Evolutionary conservation across 192 early-diverging fungal species (phyloP).

Genomic region (Backusella macrospora): DNA sequence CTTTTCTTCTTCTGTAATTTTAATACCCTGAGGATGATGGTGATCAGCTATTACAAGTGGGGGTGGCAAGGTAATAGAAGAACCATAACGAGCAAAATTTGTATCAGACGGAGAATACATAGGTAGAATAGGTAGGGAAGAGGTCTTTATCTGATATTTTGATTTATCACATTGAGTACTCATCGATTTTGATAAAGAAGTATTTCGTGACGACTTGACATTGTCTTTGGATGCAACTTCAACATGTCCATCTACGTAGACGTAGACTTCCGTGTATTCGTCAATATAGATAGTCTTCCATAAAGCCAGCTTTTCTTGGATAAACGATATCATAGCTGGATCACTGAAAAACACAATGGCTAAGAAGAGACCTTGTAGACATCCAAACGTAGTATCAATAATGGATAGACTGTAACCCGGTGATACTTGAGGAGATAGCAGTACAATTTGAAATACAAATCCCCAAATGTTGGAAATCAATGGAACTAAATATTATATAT

Average conservation of each 20-base stretch:
- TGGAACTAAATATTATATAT: background rate
- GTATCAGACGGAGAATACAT: too few species aligned
- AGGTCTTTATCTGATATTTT: too few species aligned
- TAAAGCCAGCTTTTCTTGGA: background rate
- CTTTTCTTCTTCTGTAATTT: background rate
- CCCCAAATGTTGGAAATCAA: background rate
- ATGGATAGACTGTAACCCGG: background rate
- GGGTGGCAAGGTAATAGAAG: background rate
- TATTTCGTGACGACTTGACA: too few species aligned
- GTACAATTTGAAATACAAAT: slow-evolving; percentile 9
- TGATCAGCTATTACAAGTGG: background rate
- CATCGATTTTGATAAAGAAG: too few species aligned
- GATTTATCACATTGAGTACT: too few species aligned
- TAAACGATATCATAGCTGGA: background rate
- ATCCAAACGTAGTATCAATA: background rate
- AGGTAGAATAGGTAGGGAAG: too few species aligned
- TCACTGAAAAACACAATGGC: slow-evolving; percentile 1
- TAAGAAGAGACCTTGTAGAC: background rate
- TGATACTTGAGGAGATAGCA: background rate
- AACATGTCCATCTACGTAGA: background rate
- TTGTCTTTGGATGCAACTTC: background rate
- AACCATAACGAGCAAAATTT: too few species aligned
- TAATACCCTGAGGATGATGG: background rate
- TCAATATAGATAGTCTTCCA: background rate
- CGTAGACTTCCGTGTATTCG: background rate